Base-by-base conservation (phyloP, 2,329 filamentous ascomycete genomes). In the Bipolaris victoriae region DNA sequence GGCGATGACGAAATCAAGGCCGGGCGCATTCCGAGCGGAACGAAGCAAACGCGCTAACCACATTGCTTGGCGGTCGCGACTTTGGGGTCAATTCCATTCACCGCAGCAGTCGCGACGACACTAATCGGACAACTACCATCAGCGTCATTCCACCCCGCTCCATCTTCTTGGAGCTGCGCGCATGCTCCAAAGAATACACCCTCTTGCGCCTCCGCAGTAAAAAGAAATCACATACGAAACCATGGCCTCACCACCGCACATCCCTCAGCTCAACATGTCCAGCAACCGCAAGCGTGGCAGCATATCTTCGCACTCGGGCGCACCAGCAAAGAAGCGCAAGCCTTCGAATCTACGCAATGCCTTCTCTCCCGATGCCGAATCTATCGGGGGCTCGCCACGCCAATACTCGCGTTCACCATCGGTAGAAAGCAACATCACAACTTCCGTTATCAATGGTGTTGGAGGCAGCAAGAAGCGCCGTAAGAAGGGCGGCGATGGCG, bases 321-420 rank as follows among this genome's bases (percentile, higher is more conserved):
- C 65, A 73, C 50, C 53, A 15, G 79, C 15, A 35, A 91, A 91
- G 72, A 87, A 88, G 45, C 88, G 90, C 70, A 93, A 93, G 72
- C 83, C 87, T 5, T 91, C 88, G 11, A 84, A 87, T 3, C 84
- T 95, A 1, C 89, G 91, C 37, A 93, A 91, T 4, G 92, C 90
- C 0, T 95, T 92, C 70, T 89, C 90, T 0, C 90, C 90, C 24
- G 88, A 87, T 57, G 80, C 85, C 52, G 71, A 75, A 52, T 58
- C 55, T 7, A 55, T 77, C 18, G 73, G 76, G 18, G 76, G 72
- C n/a, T 76, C 81, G 20, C 86, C 84, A 2, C 83, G 83, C 39
- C 55, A 57, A 31, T 80, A 77, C 62, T 81, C 81, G 16, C 84
- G 88, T 15, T 90, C 88, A 0, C 89, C 89, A 0, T 90, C 86